These are phyloP conservation scores for Leucocoprinus sp. DNA, from an alignment of 768 basidiomycete genomes.

Conservation along the genomic window DNA sequence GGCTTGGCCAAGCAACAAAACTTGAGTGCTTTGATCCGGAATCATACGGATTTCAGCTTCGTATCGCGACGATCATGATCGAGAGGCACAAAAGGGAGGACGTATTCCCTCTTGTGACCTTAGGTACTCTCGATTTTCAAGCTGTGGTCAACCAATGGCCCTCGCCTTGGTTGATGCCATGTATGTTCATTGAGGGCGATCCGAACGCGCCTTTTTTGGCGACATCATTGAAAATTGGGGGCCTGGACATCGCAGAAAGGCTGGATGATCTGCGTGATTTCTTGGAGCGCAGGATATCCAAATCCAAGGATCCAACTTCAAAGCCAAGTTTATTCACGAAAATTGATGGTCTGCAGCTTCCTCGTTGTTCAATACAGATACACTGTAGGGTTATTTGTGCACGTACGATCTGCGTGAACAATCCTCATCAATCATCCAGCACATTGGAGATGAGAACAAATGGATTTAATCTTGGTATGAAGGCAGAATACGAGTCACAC, in stretches of 20 bases:
- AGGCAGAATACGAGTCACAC: slow-evolving; percentile 34
- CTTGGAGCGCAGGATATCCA: slow-evolving; percentile 17
- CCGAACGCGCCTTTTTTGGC: slow-evolving; percentile 51
- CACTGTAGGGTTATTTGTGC: slow-evolving; percentile 41
- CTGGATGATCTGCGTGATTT: slow-evolving; percentile 43
- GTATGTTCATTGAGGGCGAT: slow-evolving; percentile 46
- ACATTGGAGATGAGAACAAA: slow-evolving; percentile 50
- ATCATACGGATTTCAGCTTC: slow-evolving; percentile 38
- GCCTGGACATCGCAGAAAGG: slow-evolving; percentile 43
- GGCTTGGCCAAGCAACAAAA: slow-evolving; percentile 38
- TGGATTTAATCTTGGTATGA: slow-evolving; percentile 32
- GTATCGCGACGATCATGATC: slow-evolving; percentile 34
- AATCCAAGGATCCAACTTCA: slow-evolving; percentile 8
- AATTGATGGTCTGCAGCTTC: slow-evolving; percentile 7
- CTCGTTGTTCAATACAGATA: slow-evolving; percentile 25
- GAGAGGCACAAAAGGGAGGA: slow-evolving; percentile 32
- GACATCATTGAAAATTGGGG: slow-evolving; percentile 34
- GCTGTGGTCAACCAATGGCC: slow-evolving; percentile 55
- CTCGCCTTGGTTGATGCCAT: slow-evolving; percentile 39
- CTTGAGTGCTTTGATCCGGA: slow-evolving; percentile 35
- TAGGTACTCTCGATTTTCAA: slow-evolving; percentile 33
- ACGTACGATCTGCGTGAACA: slow-evolving; percentile 42
- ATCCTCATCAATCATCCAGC: slow-evolving; percentile 32
- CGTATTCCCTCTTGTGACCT: slow-evolving; percentile 32
- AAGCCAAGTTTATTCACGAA: not conserved